phyloP scores from a whole-genome alignment of 257 asterid genomes.

The Striga asiatica region DNA sequence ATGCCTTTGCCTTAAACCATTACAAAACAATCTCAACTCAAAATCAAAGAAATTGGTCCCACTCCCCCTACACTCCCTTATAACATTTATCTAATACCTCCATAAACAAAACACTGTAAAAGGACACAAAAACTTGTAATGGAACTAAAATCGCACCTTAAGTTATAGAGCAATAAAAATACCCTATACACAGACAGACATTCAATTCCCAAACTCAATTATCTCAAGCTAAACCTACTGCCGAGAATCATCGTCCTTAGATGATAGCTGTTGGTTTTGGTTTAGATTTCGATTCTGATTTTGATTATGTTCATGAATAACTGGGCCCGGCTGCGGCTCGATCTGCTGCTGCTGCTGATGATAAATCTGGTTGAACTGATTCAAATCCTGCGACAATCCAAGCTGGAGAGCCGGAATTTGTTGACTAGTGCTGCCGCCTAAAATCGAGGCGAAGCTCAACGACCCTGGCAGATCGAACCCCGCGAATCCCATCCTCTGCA shows the following conservation, averaged over 20 bases:
- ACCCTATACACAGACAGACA: too few relatives aligned
- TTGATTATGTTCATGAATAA: conserved; percentile 1
- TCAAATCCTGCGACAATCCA: conserved; percentile 57
- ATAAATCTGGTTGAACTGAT: conserved; percentile 47
- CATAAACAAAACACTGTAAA: conserved; percentile 10
- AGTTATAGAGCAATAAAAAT: conserved; percentile 6
- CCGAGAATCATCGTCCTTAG: conserved; percentile 46
- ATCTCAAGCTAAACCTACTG: conserved; percentile 19
- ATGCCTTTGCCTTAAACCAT: too few relatives aligned
- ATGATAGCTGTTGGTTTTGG: conserved; percentile 19
- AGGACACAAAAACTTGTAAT: neutral
- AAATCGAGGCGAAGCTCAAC: conserved; percentile 51
- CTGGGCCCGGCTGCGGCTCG: conserved; percentile 29
- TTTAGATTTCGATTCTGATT: conserved; percentile 9
- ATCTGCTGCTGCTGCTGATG: too few relatives aligned
- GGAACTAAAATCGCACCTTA: conserved; percentile 3
- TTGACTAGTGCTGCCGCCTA: conserved; percentile 30
- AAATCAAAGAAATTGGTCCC: too few relatives aligned
- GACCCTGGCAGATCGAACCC: conserved; percentile 52
- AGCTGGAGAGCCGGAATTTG: conserved; percentile 68
- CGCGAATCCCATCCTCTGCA: conserved; percentile 40
- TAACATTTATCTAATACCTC: conserved; percentile 13
- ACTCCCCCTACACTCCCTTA: too few relatives aligned
- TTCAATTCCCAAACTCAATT: too few relatives aligned
- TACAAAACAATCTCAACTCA: too few relatives aligned